Base-by-base conservation (phyloP, 208 protist species). In the Tritrichomonas foetus region DNA sequence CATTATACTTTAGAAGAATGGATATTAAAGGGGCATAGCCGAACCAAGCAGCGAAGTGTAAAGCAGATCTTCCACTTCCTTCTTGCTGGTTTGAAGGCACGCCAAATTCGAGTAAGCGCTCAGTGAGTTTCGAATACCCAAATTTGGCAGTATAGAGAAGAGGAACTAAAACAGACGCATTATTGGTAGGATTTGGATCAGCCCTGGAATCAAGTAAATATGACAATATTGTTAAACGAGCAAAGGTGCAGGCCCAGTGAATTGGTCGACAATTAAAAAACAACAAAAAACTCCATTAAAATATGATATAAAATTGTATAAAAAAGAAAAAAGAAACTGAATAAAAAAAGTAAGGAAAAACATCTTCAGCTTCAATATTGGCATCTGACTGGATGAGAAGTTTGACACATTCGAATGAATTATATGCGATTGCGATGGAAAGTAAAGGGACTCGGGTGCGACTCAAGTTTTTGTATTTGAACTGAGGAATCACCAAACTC, bases 221-320 rank as follows among this genome's bases (percentile, higher is more conserved):
- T 47, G 47, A 20, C 27, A 89, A 57, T 39, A 16, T 47, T 22
- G 53, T 41, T 57, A 57, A 20, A 39, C 16, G 41, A 55, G n/a
- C 78, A n/a, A 89, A 44, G 53, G 44, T 47, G 78, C 78, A 89
- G 25, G 47, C 47, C 78, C 78, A 89, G 22, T 89, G 78, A 57
- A 89, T 57, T 39, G 78, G 78, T 39, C 78, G 78, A 53, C 14
- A 89, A 57, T 89, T 69, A 69, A 69, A 69, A 89, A 50, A n/a
- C 3, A 50, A 57, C 33, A 61, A 89, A 89, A 16, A 49, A 89
- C 53, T 89, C 22, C 78, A 41, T 57, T 61, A 61, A 89, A 8
- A n/a, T 55, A 57, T 61, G 39, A 61, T 33, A 89, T 22, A 53
- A 49, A 89, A 57, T 39, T 50, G 39, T 47, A 13, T 82, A 50